Conservation (phyloP, 2,329 filamentous ascomycete species). For the Neonectria punicea region DNA sequence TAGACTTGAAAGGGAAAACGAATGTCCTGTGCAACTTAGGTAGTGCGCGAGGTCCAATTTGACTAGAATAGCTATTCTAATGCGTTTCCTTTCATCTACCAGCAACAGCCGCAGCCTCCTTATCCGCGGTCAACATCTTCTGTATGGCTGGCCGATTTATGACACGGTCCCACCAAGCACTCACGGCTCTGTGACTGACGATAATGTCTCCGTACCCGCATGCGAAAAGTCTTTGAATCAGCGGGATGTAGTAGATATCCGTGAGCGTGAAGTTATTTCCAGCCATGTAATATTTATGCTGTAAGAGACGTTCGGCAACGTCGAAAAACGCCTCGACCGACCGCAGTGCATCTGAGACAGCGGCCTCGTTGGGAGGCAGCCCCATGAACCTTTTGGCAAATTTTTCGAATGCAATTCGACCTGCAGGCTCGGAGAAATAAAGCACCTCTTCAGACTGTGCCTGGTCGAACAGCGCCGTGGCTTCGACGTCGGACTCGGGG, state of each 20-base stretch:
- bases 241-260: constrained; percentile 60
- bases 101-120: constrained; percentile 44
- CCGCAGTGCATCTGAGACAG: constrained; percentile 50
- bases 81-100: constrained; percentile 28
- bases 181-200: constrained; percentile 48
- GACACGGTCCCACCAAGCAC: constrained; percentile 55
- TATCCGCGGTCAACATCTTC: constrained; percentile 49
- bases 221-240: constrained; percentile 54
- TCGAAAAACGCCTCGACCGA: constrained; percentile 56
- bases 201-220: constrained; percentile 53
- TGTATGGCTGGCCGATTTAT: constrained; percentile 51
- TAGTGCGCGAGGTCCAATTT: too few species aligned
- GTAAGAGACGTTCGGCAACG: constrained; percentile 52
- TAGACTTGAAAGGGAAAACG: too few species aligned
- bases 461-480: constrained; percentile 56
- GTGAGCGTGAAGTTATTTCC: constrained; percentile 55
- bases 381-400: constrained; percentile 57
- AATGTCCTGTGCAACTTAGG: too few species aligned
- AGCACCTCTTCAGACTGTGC: constrained; percentile 53
- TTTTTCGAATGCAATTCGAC: constrained; percentile 57
- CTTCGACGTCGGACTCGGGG: constrained; percentile 50
- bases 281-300: constrained; percentile 56
- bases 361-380: constrained; percentile 52
- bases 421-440: constrained; percentile 57
- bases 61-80: too few species aligned